These are phyloP conservation scores for Pleurotus tuoliensis DNA, from an alignment of 768 basidiomycete genomes.

Conservation along the genomic window DNA sequence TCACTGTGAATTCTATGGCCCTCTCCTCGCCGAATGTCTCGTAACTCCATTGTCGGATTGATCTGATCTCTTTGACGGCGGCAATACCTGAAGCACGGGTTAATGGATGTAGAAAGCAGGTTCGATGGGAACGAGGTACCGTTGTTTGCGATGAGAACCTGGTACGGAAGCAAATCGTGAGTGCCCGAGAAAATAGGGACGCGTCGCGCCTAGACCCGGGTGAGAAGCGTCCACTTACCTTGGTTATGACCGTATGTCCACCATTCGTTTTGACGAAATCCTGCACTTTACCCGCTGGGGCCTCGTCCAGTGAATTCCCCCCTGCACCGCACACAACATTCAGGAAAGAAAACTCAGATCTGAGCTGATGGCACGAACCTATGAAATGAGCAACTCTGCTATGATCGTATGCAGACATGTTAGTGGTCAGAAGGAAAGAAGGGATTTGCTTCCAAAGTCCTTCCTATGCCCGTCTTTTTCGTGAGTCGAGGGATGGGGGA, in stretches of 20 bases:
- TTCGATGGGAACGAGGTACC: constrained; percentile 40
- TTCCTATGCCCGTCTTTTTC: constrained; percentile 7
- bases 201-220: constrained; percentile 6
- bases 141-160: constrained; percentile 99
- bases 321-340: constrained; percentile 52
- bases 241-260: constrained; percentile 98
- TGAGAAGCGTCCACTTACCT: constrained; percentile 49
- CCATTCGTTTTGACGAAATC: constrained; percentile 91
- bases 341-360: constrained; percentile 1
- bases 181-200: not conserved
- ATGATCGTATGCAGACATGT: constrained; percentile 52
- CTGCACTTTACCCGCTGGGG: constrained; percentile 70
- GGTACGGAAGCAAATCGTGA: constrained; percentile 8
- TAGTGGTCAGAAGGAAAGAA: constrained; percentile 12
- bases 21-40: constrained; percentile 97
- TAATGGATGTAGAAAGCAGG: constrained; percentile 14
- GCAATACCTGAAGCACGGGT: constrained; percentile 72
- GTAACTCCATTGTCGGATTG: constrained; percentile 99
- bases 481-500: not conserved
- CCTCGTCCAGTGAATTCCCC: constrained; percentile 87
- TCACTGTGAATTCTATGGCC: constrained; percentile 97
- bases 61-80: constrained; percentile 98
- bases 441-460: constrained; percentile 12
- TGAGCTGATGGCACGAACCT: constrained; percentile 25
- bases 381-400: constrained; percentile 53